phyloP scores from a whole-genome alignment of 345 rosid genomes.

The Euphorbia pulcherrima region DNA sequence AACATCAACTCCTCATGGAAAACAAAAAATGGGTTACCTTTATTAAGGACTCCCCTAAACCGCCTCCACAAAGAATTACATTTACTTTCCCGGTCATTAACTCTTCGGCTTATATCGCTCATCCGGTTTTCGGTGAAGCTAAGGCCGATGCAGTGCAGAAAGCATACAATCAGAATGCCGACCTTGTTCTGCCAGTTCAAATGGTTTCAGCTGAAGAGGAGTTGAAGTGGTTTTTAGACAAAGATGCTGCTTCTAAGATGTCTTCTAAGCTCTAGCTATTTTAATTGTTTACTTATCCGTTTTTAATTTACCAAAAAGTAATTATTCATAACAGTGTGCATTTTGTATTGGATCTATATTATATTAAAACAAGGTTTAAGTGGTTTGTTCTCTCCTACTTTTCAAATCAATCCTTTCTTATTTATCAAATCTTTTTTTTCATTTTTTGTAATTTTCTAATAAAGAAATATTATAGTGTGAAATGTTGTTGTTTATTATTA shows the following conservation, averaged over 20 bases:
- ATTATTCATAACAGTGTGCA: too few species aligned
- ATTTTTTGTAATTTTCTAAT: too few species aligned
- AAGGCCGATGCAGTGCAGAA: constrained; percentile 54
- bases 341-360: too few species aligned
- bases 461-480: too few species aligned
- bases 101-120: constrained; percentile 62
- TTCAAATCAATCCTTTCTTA: too few species aligned
- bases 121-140: constrained; percentile 62
- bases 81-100: constrained; percentile 84
- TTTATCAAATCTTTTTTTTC: too few species aligned
- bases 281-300: too few species aligned
- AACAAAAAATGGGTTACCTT: constrained; percentile 66
- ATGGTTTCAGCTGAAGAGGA: constrained; percentile 69
- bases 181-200: constrained; percentile 52
- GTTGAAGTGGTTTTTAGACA: constrained; percentile 79
- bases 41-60: constrained; percentile 79
- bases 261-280: too few species aligned
- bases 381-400: too few species aligned
- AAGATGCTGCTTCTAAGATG: constrained; percentile 70
- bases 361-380: too few species aligned
- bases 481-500: too few species aligned
- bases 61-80: constrained; percentile 78
- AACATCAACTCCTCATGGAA: constrained; percentile 64
- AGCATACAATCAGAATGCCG: constrained; percentile 38
- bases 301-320: too few species aligned